Base-by-base conservation (phyloP, 2,329 filamentous ascomycete species). In the Hypoxylon sp. region DNA sequence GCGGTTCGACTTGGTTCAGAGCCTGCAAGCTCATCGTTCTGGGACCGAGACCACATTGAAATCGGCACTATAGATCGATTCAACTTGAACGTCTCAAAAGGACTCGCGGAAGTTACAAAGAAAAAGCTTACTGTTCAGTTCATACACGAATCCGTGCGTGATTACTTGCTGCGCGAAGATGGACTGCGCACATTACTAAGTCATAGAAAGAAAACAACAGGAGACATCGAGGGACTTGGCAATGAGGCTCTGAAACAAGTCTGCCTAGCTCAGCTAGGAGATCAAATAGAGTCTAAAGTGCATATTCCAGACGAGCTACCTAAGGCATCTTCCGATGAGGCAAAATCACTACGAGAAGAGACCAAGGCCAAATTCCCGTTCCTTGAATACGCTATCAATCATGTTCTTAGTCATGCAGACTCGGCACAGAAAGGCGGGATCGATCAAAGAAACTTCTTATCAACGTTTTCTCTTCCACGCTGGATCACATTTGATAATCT, bases 71-170 rank as follows among this genome's bases (percentile, higher is more conserved):
- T 81, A 49, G 49, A 67, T 0, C 70, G 59, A 1, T 81, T 75
- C 24, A 73, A 86, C 0, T 69, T 79, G 0, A 74, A 72, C 32
- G 79, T 73, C 0, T 87, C 84, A 0, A 87, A 86, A 66, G 84
- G 85, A 0, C 74, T 87, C 7, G 80, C 78, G 0, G 82, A 85
- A 56, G 63, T 80, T 0, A 80, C 78, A 0, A 77, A 70, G 13
- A 68, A 72, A 0, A 1, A 22, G 0, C 66, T 70, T 0, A 79
- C 66, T 0, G 80, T 85, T 0, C 84, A 86, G 59, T 87, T 85
- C 68, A 85, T 85, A 4, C 83, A 85, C 39, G 81, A 85, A 64
- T 83, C 83, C 0, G 81, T 85, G 0, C 70, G 77, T 0, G 82
- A 85, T 8, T 85, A 81, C 47, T 72, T 85, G 0, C 20, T 82